Conservation (phyloP, 2,329 filamentous ascomycete species). For the Aureobasidium leucospermi region DNA sequence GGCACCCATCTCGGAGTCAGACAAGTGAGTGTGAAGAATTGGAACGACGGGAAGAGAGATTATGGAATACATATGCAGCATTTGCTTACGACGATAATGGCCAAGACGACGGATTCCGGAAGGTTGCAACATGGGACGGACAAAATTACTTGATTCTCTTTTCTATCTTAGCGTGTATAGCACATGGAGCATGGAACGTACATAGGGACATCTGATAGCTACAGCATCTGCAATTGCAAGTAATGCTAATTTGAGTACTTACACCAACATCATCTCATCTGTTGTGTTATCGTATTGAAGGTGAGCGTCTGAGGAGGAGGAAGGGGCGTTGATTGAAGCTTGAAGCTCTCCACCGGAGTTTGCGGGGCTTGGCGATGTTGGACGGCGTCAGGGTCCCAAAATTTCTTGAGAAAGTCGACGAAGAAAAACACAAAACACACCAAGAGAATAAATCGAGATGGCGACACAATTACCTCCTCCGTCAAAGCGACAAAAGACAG, state of each 20-base stretch:
- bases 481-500: constrained; percentile 78
- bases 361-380: not conserved
- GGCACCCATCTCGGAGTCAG: constrained; percentile 18
- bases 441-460: constrained; percentile 45
- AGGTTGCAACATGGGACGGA: not conserved
- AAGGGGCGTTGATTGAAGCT: not conserved
- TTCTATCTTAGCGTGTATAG: constrained; percentile 5
- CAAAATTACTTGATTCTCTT: constrained; percentile 8
- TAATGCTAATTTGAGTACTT: constrained; percentile 4
- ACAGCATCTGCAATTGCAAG: not conserved
- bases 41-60: not conserved
- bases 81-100: constrained; percentile 10
- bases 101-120: not conserved
- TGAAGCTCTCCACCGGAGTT: not conserved
- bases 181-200: constrained; percentile 1
- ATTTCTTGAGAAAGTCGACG: constrained; percentile 7
- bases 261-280: no score
- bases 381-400: not conserved
- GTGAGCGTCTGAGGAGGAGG: not conserved
- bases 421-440: not conserved
- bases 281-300: no score
- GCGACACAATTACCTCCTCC: constrained; percentile 76
- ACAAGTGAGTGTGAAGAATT: not conserved
- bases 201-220: not conserved
- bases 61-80: not conserved